Base-by-base conservation (phyloP, 2,329 filamentous ascomycete genomes). In the Geoglossum cookeanum region DNA sequence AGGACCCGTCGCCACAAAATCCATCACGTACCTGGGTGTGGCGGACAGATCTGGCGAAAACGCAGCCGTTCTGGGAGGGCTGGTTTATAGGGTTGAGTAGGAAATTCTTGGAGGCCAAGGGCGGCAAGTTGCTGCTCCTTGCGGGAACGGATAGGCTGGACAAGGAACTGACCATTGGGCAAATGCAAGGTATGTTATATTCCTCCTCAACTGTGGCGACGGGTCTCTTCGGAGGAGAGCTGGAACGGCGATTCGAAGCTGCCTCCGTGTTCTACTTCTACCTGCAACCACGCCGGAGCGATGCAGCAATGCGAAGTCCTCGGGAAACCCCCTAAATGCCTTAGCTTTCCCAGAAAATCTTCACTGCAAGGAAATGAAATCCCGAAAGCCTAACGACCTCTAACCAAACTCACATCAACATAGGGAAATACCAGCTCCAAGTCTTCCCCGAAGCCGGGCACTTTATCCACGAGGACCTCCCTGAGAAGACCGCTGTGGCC, bases 361-460 rank as follows among this genome's bases (percentile, higher is more conserved):
- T 22, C 22, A 22, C 22, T 22, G 22, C 22, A 30, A 11, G 22
- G 5, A 49, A 11, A 49, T 30, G 1, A 30, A 47, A 27, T 11
- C 3, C 15, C 9, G 1, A 49, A 11, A 29, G 4, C 22, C 22
- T n/a, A n/a, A 48, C 54, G 4, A 13, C 52, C 42, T 45, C 44
- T 54, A 39, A n/a, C n/a, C 22, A 11, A 42, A 30, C 56, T 8
- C 35, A 15, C 32, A 22, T 3, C 9, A 8, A 42, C 55, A 60
- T 81, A 84, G 74, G 90, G 4, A 97, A 97, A 75, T 98, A 97
- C 67, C 89, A 94, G 58, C 74, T 98, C 51, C 87, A 95, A 63
- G 90, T 98, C 5, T 86, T 97, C 64, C 90, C 92, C 0, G 87
- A 95, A 67, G 89, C 92, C 1, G 92, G 92, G 0, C 92, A 98